Conservation (phyloP, 108 stramenopile genomes). For the Nitzschia inconspicua region DNA sequence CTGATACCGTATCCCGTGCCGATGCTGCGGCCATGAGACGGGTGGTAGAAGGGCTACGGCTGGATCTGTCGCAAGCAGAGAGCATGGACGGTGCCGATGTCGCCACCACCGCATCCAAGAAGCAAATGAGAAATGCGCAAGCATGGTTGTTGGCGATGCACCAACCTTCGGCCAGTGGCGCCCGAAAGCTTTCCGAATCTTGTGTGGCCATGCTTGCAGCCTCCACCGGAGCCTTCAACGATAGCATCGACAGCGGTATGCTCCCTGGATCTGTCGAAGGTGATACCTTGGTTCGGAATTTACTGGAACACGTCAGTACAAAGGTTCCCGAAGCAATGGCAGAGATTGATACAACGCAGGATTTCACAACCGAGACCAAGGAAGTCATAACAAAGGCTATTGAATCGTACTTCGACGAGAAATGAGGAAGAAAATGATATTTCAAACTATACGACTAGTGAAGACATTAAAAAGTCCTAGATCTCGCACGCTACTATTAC, state of each 20-base stretch:
- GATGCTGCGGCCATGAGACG: slow-evolving; percentile 84
- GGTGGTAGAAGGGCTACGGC: slow-evolving; percentile 71
- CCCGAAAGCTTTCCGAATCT: slow-evolving; percentile 61
- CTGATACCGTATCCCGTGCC: slow-evolving; percentile 82
- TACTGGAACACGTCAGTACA: slow-evolving; percentile 52
- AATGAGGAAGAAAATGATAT: no score
- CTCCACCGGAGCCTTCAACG: slow-evolving; percentile 63
- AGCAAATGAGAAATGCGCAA: slow-evolving; percentile 52
- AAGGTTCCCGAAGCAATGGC: slow-evolving; percentile 37
- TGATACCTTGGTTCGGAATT: slow-evolving; percentile 35
- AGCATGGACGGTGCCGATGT: slow-evolving; percentile 55
- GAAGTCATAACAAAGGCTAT: slow-evolving; percentile 49
- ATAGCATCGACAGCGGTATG: slow-evolving; percentile 45
- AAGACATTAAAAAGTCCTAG: no score
- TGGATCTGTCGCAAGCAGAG: slow-evolving; percentile 77
- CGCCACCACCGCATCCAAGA: slow-evolving; percentile 33
- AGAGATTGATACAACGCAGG: slow-evolving; percentile 62
- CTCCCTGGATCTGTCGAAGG: slow-evolving; percentile 59
- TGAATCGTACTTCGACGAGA: slow-evolving; percentile 38
- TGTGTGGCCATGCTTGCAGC: slow-evolving; percentile 72
- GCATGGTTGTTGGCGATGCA: slow-evolving; percentile 85
- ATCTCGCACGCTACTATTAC: no score
- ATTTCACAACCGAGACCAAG: slow-evolving; percentile 46
- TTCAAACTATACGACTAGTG: no score
- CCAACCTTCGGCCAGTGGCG: slow-evolving; percentile 45